Evolutionary conservation across 169 alveolate genomes (phyloP).

Genomic region (Cryptosporidium sp.): DNA sequence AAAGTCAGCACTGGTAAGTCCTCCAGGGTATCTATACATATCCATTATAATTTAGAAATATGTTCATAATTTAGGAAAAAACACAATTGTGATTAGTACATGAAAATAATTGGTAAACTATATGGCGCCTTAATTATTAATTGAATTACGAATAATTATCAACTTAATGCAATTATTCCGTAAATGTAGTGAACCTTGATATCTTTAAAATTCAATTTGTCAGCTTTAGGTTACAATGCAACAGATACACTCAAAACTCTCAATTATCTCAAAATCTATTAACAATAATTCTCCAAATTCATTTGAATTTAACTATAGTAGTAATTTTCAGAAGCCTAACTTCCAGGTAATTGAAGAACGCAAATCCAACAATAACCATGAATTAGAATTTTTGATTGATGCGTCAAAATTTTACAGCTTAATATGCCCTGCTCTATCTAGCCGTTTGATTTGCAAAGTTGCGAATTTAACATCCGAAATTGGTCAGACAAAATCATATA

Average conservation of each 20-base stretch:
- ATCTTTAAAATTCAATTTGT: not conserved
- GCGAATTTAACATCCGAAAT: conserved; percentile 47
- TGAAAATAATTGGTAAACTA: not conserved
- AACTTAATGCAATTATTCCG: not conserved
- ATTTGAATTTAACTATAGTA: not conserved
- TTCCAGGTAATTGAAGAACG: conserved; percentile 9
- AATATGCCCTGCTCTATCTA: conserved; percentile 35
- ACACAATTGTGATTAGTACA: not conserved
- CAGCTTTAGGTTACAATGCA: not conserved
- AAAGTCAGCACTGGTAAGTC: conserved; percentile 23
- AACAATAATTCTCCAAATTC: conserved; percentile 8
- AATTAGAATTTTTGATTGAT: conserved; percentile 30
- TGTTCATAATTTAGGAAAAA: not conserved
- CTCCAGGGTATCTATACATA: conserved; percentile 60
- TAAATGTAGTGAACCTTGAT: not conserved
- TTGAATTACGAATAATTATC: not conserved
- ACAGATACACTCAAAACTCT: conserved; percentile 22
- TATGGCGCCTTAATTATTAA: conserved; percentile 9
- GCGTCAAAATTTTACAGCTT: conserved; percentile 5
- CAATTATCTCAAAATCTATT: conserved; percentile 15
- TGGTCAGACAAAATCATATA: conserved; percentile 20
- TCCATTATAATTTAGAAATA: conserved; percentile 28
- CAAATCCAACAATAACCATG: not conserved
- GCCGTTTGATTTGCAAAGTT: conserved; percentile 29
- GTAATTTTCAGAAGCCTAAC: not conserved